Percentiles rank a stretch among this genome's conserved stretches.
Conservation (phyloP, 2,329 filamentous ascomycete species). For the Tolypocladium capitatum region DNA sequence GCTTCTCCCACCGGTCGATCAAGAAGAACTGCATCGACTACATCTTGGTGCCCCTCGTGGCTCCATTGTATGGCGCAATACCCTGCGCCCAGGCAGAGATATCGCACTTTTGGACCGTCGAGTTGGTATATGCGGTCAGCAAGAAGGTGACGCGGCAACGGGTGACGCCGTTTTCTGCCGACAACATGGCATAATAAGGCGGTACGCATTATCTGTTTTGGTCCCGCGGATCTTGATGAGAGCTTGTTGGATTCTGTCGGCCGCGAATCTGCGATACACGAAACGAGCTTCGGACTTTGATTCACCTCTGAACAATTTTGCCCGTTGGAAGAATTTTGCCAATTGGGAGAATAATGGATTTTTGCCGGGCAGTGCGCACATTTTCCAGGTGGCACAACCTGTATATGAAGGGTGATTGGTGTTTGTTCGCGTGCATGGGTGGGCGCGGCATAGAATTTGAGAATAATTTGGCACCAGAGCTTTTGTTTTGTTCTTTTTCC, state of each 20-base stretch:
- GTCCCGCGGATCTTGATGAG: background rate
- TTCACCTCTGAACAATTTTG: conserved; percentile 6
- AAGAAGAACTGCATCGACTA: conserved; percentile 49
- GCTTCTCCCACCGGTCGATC: conserved; percentile 46
- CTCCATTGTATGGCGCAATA: conserved; percentile 53
- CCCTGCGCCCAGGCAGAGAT: conserved; percentile 55
- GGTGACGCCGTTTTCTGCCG: conserved; percentile 28
- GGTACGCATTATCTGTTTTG: background rate
- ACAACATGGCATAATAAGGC: conserved; percentile 24
- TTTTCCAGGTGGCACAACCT: conserved; percentile 14
- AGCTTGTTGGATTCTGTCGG: conserved; percentile 7
- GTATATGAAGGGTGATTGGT: conserved; percentile 33
- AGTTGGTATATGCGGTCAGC: conserved; percentile 59
- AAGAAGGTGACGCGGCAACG: conserved; percentile 49
- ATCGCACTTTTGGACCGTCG: conserved; percentile 56
- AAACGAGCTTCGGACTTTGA: background rate
- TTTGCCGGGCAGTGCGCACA: background rate
- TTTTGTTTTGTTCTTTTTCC: conserved; percentile 2
- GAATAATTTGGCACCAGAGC: conserved; percentile 23
- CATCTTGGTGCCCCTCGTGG: conserved; percentile 51
- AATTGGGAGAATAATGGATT: conserved; percentile 1
- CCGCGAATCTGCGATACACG: background rate
- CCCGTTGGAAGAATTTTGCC: conserved; percentile 10
- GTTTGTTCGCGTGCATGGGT: conserved; percentile 31
- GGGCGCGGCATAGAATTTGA: conserved; percentile 23